Evolutionary conservation across 345 rosid genomes (phyloP).

Genomic region (Brassica napus): Da-Ae NC_063444.1:1496001-1496500

Average conservation of each 20-base stretch:
- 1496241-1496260: slow-evolving; percentile 93
- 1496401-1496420: slow-evolving; percentile 92
- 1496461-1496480: slow-evolving; percentile 12
- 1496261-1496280: slow-evolving; percentile 62
- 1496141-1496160: background rate
- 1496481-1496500: background rate
- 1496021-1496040: slow-evolving; percentile 93
- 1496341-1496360: background rate
- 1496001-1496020: slow-evolving; percentile 94
- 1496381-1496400: slow-evolving; percentile 76
- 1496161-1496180: background rate
- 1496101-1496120: background rate
- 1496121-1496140: background rate
- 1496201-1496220: slow-evolving; percentile 83
- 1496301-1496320: background rate
- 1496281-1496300: slow-evolving; percentile 6
- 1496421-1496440: slow-evolving; percentile 90
- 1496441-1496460: slow-evolving; percentile 88
- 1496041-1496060: slow-evolving; percentile 90
- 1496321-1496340: background rate
- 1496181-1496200: slow-evolving; percentile 69
- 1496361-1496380: slow-evolving; percentile 68
- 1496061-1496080: slow-evolving; percentile 82
- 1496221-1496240: slow-evolving; percentile 85
- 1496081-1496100: background rate